Base-by-base conservation (phyloP, 2,329 filamentous ascomycete species). In the Geosmithia putterillii region DNA sequence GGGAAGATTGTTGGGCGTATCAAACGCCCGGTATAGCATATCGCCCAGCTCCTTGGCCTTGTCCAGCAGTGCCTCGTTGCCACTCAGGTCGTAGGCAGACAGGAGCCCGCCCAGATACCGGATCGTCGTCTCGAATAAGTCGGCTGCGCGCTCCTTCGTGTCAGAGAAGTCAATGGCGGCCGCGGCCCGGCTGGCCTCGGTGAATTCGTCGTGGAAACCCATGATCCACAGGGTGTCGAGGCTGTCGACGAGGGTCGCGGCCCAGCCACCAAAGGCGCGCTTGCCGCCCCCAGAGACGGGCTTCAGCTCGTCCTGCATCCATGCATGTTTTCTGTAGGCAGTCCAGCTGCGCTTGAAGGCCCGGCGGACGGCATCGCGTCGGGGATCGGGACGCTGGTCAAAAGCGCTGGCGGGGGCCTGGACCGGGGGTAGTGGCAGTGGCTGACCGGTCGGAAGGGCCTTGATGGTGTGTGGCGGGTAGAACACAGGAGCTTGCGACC, bases 171-270 rank as follows among this genome's bases (percentile, higher is more conserved):
- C 68, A 38, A 78, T 48, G 17, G 57, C 55, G 20, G 57, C 58
- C 2, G 71, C 64, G 2, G 70, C 73, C 17, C 61, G 58, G 2
- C 71, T 67, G 4, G 76, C 75, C 18, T 67, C 56, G 41, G 69
- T 58, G 49, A 81, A 80, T 25, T 81, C 77, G 1, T 70, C 61
- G 25, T 66, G 58, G 37, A 80, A 56, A 7, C 59, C 75, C 75
- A 81, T 78, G 39, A 82, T 79, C 65, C 69, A 73, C 2, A 81
- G 66, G 0, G 76, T 78, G 47, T 81, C 76, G 42, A 81, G 63
- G 0, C 69, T 60, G 52, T 82, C 78, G 20, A 81, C 69, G 41
- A 81, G 55, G 0, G 76, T 79, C 3, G 75, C 76, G 1, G 66
- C 74, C 67, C 73, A 77, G 20, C 70, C 69, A 9, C 71, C 70